phyloP scores from a whole-genome alignment of 257 asterid genomes.

The Solanum pimpinellifolium region DNA sequence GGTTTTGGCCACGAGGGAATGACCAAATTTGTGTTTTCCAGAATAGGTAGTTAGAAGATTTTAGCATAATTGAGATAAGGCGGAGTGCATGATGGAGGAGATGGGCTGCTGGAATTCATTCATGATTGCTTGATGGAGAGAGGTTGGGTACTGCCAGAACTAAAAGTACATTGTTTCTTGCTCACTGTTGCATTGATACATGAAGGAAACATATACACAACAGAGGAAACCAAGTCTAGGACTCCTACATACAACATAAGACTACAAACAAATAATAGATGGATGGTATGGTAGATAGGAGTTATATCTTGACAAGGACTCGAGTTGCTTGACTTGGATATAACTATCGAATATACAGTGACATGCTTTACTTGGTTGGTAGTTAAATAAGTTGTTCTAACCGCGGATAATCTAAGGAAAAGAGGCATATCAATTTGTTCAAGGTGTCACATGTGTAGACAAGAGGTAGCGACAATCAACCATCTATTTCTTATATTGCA shows the following conservation, averaged over 20 bases:
- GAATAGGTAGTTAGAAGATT: neutral
- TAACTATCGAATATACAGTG: neutral
- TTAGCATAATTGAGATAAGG: neutral
- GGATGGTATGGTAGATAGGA: neutral
- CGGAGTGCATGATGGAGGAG: neutral
- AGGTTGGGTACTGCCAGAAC: neutral
- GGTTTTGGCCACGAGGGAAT: neutral
- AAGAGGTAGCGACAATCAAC: neutral
- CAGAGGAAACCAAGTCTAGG: neutral
- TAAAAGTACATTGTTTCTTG: neutral
- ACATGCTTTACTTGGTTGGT: neutral
- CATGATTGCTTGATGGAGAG: neutral
- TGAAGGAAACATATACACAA: neutral
- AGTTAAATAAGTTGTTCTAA: neutral
- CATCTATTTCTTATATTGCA: neutral
- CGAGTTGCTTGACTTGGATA: neutral
- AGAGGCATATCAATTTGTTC: neutral
- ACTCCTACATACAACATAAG: neutral
- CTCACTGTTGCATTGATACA: neutral
- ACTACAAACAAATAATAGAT: neutral
- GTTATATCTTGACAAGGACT: neutral
- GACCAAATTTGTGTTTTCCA: neutral
- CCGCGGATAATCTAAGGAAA: neutral
- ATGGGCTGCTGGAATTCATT: neutral
- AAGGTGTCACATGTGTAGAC: neutral